Conservation (phyloP, 768 basidiomycete species). For the Termitomyces sp. region DNA sequence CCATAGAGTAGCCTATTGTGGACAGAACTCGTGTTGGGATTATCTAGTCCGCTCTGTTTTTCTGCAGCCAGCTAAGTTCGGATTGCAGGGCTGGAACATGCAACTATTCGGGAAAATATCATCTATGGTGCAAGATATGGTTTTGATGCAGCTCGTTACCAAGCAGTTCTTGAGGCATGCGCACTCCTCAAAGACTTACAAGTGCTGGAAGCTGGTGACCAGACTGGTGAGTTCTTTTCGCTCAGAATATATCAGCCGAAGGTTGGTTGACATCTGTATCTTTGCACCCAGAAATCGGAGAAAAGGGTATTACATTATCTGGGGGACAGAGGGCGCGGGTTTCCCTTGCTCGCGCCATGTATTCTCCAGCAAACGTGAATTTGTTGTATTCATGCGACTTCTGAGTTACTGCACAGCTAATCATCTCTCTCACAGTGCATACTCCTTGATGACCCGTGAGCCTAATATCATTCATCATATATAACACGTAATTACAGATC, state of each 20-base stretch:
- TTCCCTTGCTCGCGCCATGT: constrained; percentile 75
- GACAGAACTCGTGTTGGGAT: constrained; percentile 56
- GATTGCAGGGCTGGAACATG: constrained; percentile 66
- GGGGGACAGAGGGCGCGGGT: constrained; percentile 73
- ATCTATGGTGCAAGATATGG: constrained; percentile 61
- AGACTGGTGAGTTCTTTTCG: constrained; percentile 47
- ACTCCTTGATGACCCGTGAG: constrained; percentile 70
- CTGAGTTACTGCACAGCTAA: not conserved
- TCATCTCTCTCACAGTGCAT: constrained; percentile 35
- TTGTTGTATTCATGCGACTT: not conserved
- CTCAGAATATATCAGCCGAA: not conserved
- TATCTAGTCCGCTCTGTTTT: not conserved
- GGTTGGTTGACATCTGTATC: not conserved
- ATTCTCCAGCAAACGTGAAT: constrained; percentile 58
- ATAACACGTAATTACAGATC: not conserved
- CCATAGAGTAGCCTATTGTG: constrained; percentile 65
- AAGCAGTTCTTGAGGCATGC: constrained; percentile 67
- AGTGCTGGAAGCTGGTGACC: constrained; percentile 70
- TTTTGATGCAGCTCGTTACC: constrained; percentile 60
- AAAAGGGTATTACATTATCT: constrained; percentile 73
- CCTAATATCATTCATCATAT: constrained; percentile 3
- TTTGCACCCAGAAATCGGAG: constrained; percentile 56
- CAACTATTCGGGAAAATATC: constrained; percentile 79
- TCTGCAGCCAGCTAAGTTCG: constrained; percentile 15
- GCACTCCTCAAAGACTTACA: constrained; percentile 66